phyloP scores from a whole-genome alignment of 257 asterid species.

The Salvia splendens region DNA sequence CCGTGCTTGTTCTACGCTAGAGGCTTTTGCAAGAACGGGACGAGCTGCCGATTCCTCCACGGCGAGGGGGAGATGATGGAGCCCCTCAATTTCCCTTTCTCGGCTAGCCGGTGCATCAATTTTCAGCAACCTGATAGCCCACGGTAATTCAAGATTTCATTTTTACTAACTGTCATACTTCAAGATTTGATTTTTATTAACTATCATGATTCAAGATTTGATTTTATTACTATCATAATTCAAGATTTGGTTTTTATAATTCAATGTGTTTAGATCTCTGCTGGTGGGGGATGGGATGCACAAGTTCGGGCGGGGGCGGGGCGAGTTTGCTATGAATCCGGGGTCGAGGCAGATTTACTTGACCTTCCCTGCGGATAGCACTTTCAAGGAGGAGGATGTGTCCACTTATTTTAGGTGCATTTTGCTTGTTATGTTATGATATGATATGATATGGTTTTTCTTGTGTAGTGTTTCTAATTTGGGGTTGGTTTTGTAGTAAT shows the following conservation, averaged over 20 bases:
- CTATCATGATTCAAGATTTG: neutral
- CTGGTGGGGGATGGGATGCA: slow-evolving; percentile 53
- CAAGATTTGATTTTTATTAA: neutral
- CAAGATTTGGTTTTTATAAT: neutral
- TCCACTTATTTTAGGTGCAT: slow-evolving; percentile 63
- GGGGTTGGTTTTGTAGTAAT: slow-evolving; percentile 35
- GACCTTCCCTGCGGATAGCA: slow-evolving; percentile 72
- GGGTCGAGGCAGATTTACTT: slow-evolving; percentile 72
- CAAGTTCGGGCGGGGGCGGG: slow-evolving; percentile 43
- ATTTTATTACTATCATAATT: neutral
- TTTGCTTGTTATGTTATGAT: neutral
- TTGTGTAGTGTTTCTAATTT: neutral
- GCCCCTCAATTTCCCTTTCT: slow-evolving; percentile 49
- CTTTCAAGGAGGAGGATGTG: slow-evolving; percentile 72
- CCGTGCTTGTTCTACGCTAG: slow-evolving; percentile 69
- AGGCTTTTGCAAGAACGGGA: slow-evolving; percentile 75
- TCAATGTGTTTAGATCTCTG: slow-evolving; percentile 34
- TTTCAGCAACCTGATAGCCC: slow-evolving; percentile 61
- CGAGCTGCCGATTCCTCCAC: slow-evolving; percentile 63
- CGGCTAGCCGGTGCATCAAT: slow-evolving; percentile 56
- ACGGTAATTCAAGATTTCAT: slow-evolving; percentile 32
- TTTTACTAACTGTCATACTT: neutral
- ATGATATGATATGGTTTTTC: neutral
- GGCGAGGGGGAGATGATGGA: slow-evolving; percentile 60
- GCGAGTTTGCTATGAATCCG: slow-evolving; percentile 55